phyloP scores from a whole-genome alignment of 371 early-diverging fungal species.

The Apophysomyces trapeziformis region DNA sequence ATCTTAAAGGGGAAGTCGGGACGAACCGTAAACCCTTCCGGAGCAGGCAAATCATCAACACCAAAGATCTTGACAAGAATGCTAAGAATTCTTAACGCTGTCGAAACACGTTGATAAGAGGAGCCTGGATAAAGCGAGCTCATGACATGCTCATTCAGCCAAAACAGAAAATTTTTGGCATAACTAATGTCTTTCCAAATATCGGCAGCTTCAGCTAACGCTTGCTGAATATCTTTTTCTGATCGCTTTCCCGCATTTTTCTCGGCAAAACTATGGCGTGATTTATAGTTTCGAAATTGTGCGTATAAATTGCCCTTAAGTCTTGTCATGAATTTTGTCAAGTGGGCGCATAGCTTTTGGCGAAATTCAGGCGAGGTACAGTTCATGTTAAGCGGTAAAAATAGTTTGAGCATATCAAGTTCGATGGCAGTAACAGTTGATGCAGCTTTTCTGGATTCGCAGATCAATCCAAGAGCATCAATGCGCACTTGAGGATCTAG shows the following conservation, averaged over 20 bases:
- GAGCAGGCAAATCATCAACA: slow-evolving; percentile 50
- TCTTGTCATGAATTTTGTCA: slow-evolving; percentile 61
- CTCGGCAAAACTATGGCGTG: slow-evolving; percentile 30
- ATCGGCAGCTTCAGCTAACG: slow-evolving; percentile 22
- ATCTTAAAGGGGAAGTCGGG: slow-evolving; percentile 63
- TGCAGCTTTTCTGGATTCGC: slow-evolving; percentile 74
- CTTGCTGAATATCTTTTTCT: slow-evolving; percentile 18
- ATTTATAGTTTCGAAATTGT: slow-evolving; percentile 39
- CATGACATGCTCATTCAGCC: slow-evolving; percentile 45
- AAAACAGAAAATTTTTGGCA: slow-evolving; percentile 40
- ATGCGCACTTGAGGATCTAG: slow-evolving; percentile 76
- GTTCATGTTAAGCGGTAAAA: slow-evolving; percentile 71
- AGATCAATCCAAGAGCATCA: slow-evolving; percentile 81
- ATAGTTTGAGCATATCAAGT: slow-evolving; percentile 56
- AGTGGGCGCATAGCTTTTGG: slow-evolving; percentile 68
- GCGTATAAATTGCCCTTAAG: slow-evolving; percentile 58
- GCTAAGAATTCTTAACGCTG: slow-evolving; percentile 51
- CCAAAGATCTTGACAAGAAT: slow-evolving; percentile 60
- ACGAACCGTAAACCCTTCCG: slow-evolving; percentile 49
- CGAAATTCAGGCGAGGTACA: slow-evolving; percentile 80
- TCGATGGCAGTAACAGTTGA: slow-evolving; percentile 64
- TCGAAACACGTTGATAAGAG: slow-evolving; percentile 67
- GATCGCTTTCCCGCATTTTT: slow-evolving; percentile 13
- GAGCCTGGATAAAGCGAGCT: slow-evolving; percentile 62
- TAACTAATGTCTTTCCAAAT: slow-evolving; percentile 28